Evolutionary conservation across 441 rosid species (phyloP), one percentile per base, ranked within the genome.

Genomic region (Eugenia klotzschiana): DNA sequence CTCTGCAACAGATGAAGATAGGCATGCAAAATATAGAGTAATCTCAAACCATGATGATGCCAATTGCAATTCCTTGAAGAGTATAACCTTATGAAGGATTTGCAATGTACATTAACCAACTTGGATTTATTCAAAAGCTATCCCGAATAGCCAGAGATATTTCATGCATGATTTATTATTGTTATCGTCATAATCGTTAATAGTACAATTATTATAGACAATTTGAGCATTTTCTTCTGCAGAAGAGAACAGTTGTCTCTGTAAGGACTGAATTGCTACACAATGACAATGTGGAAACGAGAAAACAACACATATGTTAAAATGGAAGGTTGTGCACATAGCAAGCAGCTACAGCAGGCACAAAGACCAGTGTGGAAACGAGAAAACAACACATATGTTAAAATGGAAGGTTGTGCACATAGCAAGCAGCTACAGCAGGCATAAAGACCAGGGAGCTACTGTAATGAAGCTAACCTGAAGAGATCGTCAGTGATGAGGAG

Each of bases 401-500:
- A 23, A 4, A 10, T 1, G 4, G 77, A 43, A 69, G 41, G 46
- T 37, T 69, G n/a, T 20, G 40, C 25, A 2, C 7, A 33, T 33
- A n/a, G 77, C 46, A 69, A 69, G 77, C 77, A 64, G 77, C 77
- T 64, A 4, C 43, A 51, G 54, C 18, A 2, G 8, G 79, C 58
- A 69, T 29, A 51, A 51, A 55, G 12, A 74, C 13, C 6, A 84
- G 40, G 10, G 49, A 49, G 60, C n/a, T 49, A n/a, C 33, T 46
- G 46, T 51, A 18, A 16, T 51, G 33, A 80, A 72, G 83, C 90
- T 82, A 82, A 96, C 98, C 99, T 95, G 94, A 95, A 97, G 58
- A 97, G 94, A 82, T 94, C 97, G n/a, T 95, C 99, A 7, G 99
- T 95, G 79, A 97, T 87, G 77, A 97, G 98, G 83, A 97, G 98